Conservation (phyloP, 1,139 yeast species). For the Kurtzmaniella quercitrusa region DNA sequence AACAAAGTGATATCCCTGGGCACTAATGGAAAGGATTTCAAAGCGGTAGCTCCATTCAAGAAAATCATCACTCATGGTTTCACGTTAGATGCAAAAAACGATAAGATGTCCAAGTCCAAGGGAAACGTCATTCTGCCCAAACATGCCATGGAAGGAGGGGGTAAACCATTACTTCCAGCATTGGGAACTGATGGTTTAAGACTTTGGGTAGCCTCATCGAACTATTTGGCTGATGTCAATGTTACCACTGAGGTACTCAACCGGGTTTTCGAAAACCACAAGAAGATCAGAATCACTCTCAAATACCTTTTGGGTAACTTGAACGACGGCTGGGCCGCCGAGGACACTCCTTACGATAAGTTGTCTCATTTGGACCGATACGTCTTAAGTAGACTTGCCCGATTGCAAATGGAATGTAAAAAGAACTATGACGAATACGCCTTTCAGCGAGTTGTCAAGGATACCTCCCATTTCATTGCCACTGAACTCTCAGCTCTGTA, state of each 20-base stretch:
- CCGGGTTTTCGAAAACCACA: constrained; percentile 75
- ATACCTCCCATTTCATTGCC: constrained; percentile 68
- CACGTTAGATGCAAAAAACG: constrained; percentile 77
- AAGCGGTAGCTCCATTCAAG: constrained; percentile 65
- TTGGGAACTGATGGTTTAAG: constrained; percentile 91
- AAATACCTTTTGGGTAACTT: constrained; percentile 78
- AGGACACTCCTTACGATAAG: constrained; percentile 22
- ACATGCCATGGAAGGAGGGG: constrained; percentile 64
- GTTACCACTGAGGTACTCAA: constrained; percentile 69
- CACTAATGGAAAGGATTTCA: constrained; percentile 20
- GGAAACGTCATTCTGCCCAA: constrained; percentile 78
- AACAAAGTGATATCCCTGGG: constrained; percentile 64
- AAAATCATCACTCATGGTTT: constrained; percentile 90
- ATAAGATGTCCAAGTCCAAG: constrained; percentile 89
- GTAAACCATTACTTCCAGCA: constrained; percentile 52
- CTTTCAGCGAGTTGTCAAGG: constrained; percentile 63
- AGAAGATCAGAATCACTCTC: constrained; percentile 79
- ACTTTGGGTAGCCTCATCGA: constrained; percentile 86
- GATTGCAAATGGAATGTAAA: constrained; percentile 41
- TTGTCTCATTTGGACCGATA: constrained; percentile 61
- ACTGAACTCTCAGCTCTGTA: constrained; percentile 75
- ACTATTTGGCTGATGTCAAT: constrained; percentile 75
- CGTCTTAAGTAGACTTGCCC: constrained; percentile 51
- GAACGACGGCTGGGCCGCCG: constrained; percentile 22
- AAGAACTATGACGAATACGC: constrained; percentile 52